phyloP scores from a whole-genome alignment of 148 eudicot genomes.

The Amaranthus cruentus region DNA sequence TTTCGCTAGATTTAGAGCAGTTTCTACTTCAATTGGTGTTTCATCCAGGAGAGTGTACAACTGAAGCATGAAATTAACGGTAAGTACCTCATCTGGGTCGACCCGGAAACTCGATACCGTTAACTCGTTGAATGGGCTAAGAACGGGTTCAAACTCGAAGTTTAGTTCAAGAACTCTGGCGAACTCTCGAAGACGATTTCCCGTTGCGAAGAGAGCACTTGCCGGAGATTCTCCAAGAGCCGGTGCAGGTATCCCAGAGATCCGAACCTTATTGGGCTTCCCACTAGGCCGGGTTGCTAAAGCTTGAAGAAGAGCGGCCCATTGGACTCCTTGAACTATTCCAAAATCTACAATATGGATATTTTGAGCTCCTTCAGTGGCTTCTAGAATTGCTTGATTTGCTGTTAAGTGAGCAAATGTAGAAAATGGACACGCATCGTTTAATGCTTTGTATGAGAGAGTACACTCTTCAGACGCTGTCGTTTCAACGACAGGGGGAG shows the following conservation, averaged over 20 bases:
- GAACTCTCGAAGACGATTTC: constrained; percentile 70
- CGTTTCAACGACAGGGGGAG: constrained; percentile 22
- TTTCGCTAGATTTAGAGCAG: constrained; percentile 60
- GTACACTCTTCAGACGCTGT: constrained; percentile 57
- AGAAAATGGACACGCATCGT: constrained; percentile 84
- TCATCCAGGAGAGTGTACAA: constrained; percentile 62
- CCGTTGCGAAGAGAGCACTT: constrained; percentile 48
- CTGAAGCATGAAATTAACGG: constrained; percentile 90
- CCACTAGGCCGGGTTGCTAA: constrained; percentile 83
- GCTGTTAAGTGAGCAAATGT: constrained; percentile 90
- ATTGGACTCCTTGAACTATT: constrained; percentile 84
- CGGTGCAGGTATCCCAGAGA: constrained; percentile 82
- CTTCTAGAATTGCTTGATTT: constrained; percentile 89
- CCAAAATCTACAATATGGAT: constrained; percentile 94
- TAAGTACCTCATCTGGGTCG: constrained; percentile 57
- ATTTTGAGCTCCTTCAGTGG: constrained; percentile 42
- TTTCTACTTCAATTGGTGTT: constrained; percentile 29
- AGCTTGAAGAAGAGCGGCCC: constrained; percentile 90
- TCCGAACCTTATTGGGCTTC: constrained; percentile 58
- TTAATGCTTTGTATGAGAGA: constrained; percentile 62
- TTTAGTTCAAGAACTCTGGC: constrained; percentile 52
- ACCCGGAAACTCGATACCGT: constrained; percentile 45
- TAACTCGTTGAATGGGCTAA: constrained; percentile 45
- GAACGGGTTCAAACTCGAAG: constrained; percentile 63
- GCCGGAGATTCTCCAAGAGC: constrained; percentile 47